Base-by-base conservation (phyloP, 2,329 filamentous ascomycete species). In the Fusarium domesticum region DNA sequence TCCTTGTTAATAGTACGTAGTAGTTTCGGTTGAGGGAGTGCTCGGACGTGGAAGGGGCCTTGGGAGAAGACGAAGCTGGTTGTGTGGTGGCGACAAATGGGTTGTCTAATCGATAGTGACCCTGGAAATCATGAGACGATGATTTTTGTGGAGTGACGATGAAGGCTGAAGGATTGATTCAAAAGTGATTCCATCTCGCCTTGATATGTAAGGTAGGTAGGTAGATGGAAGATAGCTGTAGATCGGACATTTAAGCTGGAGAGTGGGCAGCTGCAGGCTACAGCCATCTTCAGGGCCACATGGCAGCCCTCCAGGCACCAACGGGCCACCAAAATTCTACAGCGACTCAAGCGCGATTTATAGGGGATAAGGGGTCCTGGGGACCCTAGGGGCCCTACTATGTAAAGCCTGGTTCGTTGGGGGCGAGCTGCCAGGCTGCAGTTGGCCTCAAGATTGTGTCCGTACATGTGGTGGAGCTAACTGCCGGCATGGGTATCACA, bases 191-290 rank as follows among this genome's bases (percentile, higher is more conserved):
- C 23, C 23, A n/a, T n/a, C n/a, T n/a, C n/a, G n/a, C n/a, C n/a
- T n/a, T n/a, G n/a, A n/a, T n/a, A n/a, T n/a, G n/a, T n/a, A n/a
- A n/a, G n/a, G n/a, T n/a, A n/a, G n/a, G 43, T 25, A 54, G 51
- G 50, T 45, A 52, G 40, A 32, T 32, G 23, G 34, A 30, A 37
- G 28, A 35, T n/a, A 28, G 25, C 25, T 28, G 25, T 28, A 28
- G 7, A n/a, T n/a, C n/a, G n/a, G n/a, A n/a, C n/a, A n/a, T n/a
- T n/a, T n/a, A n/a, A n/a, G n/a, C n/a, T n/a, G n/a, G n/a, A 42
- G 42, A 44, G 41, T 42, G 43, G 51, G 47, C 45, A 47, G 45
- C 47, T 54, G 45, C 39, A 59, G 56, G 42, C 53, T 58, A 45
- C 51, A 54, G 35, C 31, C 33, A 40, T 37, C 38, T 39, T 39